phyloP scores from a whole-genome alignment of 345 rosid species.

The Ceriops zippeliana region DNA sequence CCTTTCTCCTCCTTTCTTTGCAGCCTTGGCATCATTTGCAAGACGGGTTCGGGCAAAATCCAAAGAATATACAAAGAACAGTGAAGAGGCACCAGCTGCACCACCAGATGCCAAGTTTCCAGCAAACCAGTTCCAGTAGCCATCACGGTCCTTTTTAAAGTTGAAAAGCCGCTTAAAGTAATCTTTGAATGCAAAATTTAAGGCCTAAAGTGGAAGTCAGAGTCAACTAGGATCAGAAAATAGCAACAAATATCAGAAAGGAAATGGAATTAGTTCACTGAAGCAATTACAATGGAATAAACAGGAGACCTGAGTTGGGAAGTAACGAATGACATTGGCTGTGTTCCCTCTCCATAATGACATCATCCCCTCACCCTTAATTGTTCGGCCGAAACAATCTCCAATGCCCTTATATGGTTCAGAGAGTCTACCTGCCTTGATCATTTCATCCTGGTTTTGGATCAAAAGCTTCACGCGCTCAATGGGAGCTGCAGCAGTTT shows the following conservation, averaged over 20 bases:
- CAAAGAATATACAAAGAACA: constrained; percentile 16
- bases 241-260: neutral
- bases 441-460: constrained; percentile 24
- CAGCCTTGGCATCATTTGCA: constrained; percentile 18
- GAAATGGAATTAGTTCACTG: neutral
- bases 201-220: constrained; percentile 17
- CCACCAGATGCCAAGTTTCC: constrained; percentile 25
- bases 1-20: constrained; percentile 18
- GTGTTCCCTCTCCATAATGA: constrained; percentile 33
- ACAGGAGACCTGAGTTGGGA: constrained; percentile 26
- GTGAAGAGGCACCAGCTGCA: constrained; percentile 25
- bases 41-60: constrained; percentile 27
- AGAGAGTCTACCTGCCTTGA: constrained; percentile 25
- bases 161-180: constrained; percentile 25
- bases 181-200: constrained; percentile 25
- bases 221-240: neutral
- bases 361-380: constrained; percentile 23
- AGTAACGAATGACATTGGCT: constrained; percentile 29
- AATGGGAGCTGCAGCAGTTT: constrained; percentile 27
- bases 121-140: constrained; percentile 29
- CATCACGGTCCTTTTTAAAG: constrained; percentile 22
- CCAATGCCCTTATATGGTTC: constrained; percentile 27
- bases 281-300: neutral
- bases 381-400: constrained; percentile 25
- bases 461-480: constrained; percentile 25